Percentiles rank a stretch among this genome's conserved stretches.
phyloP scores from a whole-genome alignment of 176 grass and related monocot species.

The Paspalum vaginatum region DNA sequence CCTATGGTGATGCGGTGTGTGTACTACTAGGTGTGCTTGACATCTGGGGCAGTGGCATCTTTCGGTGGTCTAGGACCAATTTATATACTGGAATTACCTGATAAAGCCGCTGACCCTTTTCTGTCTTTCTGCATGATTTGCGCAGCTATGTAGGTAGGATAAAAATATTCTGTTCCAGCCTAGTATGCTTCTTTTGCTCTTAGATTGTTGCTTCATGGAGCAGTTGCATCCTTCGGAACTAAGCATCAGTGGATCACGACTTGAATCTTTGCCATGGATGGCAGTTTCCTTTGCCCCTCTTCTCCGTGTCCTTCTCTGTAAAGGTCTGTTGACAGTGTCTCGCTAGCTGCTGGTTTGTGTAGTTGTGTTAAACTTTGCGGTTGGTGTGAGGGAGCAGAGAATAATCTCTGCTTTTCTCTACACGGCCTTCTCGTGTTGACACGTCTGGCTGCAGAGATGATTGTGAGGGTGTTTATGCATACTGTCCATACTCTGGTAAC shows the following conservation, averaged over 20 bases:
- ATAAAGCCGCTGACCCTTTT: slow-evolving; percentile 7
- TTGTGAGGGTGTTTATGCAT: no score
- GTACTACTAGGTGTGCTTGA: neutral
- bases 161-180: neutral
- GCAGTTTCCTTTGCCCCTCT: neutral
- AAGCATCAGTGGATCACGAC: slow-evolving; percentile 9
- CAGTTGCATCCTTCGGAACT: slow-evolving; percentile 41
- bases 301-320: slow-evolving; percentile 17
- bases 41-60: slow-evolving; percentile 22
- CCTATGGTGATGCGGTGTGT: neutral
- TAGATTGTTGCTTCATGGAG: slow-evolving; percentile 7
- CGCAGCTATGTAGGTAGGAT: neutral
- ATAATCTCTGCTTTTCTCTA: neutral
- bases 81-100: slow-evolving; percentile 4
- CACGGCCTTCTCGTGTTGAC: neutral
- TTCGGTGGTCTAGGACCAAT: slow-evolving; percentile 28
- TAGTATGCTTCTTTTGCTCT: neutral
- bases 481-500: neutral
- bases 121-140: slow-evolving; percentile 8
- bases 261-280: slow-evolving; percentile 14
- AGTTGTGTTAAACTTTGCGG: neutral
- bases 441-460: neutral
- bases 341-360: neutral
- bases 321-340: neutral
- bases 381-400: neutral